Evolutionary conservation across 2,329 filamentous ascomycete species (phyloP).

Genomic region (Colletotrichum spaethianum): DNA sequence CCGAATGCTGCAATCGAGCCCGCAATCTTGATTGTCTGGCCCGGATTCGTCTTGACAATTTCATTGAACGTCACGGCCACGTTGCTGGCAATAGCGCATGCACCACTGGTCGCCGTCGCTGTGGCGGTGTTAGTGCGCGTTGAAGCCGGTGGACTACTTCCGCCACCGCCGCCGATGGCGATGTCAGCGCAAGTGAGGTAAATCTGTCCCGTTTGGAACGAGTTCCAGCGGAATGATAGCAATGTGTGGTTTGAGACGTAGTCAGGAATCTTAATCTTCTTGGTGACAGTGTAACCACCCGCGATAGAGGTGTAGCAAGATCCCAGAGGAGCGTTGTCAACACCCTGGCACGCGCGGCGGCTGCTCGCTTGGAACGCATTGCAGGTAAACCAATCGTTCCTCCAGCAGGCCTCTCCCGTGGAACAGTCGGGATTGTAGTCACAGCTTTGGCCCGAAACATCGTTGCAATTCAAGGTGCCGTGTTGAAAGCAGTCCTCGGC

Average conservation of each 20-base stretch:
- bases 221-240: constrained; percentile 68
- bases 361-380: constrained; percentile 56
- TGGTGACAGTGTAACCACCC: constrained; percentile 67
- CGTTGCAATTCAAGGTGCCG: constrained; percentile 63
- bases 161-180: constrained; percentile 51
- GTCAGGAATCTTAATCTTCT: constrained; percentile 65
- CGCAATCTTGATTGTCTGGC: constrained; percentile 64
- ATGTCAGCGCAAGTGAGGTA: constrained; percentile 69
- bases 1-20: constrained; percentile 58
- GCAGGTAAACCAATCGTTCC: constrained; percentile 71
- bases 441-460: constrained; percentile 64
- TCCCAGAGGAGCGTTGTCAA: constrained; percentile 58
- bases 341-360: constrained; percentile 60
- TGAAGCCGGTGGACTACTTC: constrained; percentile 39
- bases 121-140: constrained; percentile 42
- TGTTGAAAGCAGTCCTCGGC: constrained; percentile 67
- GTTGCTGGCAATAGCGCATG: constrained; percentile 50
- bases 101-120: constrained; percentile 39
- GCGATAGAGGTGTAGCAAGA: constrained; percentile 67
- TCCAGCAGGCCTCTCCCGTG: constrained; percentile 58
- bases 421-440: constrained; percentile 63
- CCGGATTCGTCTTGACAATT: constrained; percentile 60
- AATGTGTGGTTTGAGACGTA: constrained; percentile 65
- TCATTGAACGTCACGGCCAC: constrained; percentile 60
- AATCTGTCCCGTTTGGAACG: constrained; percentile 67